A percentile compares a stretch with the other conserved stretches of the same genome.
These are phyloP conservation scores for Cryptosporidium sp. DNA, from an alignment of 169 alveolate species.

Conservation along the genomic window DNA sequence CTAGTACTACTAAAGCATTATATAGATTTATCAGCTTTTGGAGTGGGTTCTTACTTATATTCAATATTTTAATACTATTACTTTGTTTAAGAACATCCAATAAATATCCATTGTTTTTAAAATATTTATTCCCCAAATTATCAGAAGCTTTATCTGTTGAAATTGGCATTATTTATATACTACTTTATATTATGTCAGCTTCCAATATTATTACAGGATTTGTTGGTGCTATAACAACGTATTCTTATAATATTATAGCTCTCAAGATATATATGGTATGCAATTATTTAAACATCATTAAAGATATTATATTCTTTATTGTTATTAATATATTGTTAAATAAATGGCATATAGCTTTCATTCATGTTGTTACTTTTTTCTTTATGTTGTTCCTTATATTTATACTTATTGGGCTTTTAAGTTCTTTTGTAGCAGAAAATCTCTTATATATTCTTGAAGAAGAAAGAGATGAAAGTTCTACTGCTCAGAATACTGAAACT, in stretches of 20 bases:
- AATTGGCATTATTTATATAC: conserved; percentile 14
- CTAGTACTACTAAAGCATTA: conserved; percentile 21
- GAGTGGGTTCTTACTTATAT: conserved; percentile 25
- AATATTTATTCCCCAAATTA: conserved; percentile 25
- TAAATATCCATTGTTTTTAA: conserved; percentile 27
- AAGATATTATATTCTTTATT: conserved; percentile 41
- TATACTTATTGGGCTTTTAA: conserved; percentile 21
- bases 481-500: conserved; percentile 36
- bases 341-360: conserved; percentile 33
- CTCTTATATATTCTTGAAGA: conserved; percentile 7
- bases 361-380: conserved; percentile 21
- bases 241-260: conserved; percentile 21
- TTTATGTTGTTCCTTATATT: neutral
- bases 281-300: conserved; percentile 43
- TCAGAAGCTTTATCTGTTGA: conserved; percentile 3
- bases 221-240: conserved; percentile 36
- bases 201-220: conserved; percentile 23
- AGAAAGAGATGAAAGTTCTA: conserved; percentile 17
- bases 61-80: conserved; percentile 18
- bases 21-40: conserved; percentile 27
- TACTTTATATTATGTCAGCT: conserved; percentile 19
- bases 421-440: conserved; percentile 61
- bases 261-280: conserved; percentile 62
- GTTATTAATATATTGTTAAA: conserved; percentile 5
- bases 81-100: conserved; percentile 24